Conservation (phyloP, 495 filamentous ascomycete genomes). For the Chaetomium cochliodes region DNA sequence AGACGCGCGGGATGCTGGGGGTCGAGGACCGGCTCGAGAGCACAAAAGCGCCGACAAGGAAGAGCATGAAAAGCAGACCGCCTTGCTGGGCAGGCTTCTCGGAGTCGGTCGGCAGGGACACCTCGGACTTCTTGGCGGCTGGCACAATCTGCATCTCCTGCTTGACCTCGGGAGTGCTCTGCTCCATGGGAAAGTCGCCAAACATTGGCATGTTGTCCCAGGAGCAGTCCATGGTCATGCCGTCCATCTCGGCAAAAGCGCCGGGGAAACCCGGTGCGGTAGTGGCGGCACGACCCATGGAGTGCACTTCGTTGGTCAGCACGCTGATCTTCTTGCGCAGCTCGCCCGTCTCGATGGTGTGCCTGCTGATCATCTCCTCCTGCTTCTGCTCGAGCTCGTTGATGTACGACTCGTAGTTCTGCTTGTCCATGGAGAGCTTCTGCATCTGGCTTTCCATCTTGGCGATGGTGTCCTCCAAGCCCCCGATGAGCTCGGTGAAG, state of each 20-base stretch:
- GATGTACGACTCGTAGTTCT: slow-evolving; percentile 72
- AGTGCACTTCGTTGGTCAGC: slow-evolving; percentile 80
- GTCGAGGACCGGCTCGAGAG: slow-evolving; percentile 73
- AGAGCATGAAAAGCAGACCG: slow-evolving; percentile 74
- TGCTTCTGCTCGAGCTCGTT: slow-evolving; percentile 79
- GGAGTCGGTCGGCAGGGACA: slow-evolving; percentile 48
- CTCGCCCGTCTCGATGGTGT: slow-evolving; percentile 92
- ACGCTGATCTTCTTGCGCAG: slow-evolving; percentile 94
- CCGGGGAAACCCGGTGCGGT: slow-evolving; percentile 61
- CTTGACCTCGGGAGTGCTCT: slow-evolving; percentile 50
- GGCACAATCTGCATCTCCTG: slow-evolving; percentile 56
- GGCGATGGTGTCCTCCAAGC: slow-evolving; percentile 75
- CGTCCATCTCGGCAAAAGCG: slow-evolving; percentile 78
- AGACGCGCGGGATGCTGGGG: slow-evolving; percentile 75
- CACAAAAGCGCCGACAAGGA: slow-evolving; percentile 95
- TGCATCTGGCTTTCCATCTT: slow-evolving; percentile 66
- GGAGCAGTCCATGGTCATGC: slow-evolving; percentile 71
- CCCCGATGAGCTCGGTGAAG: slow-evolving; percentile 68
- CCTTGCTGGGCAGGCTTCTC: slow-evolving; percentile 64
- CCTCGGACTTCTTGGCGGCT: slow-evolving; percentile 52
- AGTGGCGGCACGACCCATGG: slow-evolving; percentile 65
- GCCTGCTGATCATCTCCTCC: slow-evolving; percentile 81
- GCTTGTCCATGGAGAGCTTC: slow-evolving; percentile 63
- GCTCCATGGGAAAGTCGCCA: slow-evolving; percentile 55
- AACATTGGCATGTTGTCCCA: slow-evolving; percentile 82